Conservation (phyloP, 768 basidiomycete species). For the Boletus rubroflammeus region DNA sequence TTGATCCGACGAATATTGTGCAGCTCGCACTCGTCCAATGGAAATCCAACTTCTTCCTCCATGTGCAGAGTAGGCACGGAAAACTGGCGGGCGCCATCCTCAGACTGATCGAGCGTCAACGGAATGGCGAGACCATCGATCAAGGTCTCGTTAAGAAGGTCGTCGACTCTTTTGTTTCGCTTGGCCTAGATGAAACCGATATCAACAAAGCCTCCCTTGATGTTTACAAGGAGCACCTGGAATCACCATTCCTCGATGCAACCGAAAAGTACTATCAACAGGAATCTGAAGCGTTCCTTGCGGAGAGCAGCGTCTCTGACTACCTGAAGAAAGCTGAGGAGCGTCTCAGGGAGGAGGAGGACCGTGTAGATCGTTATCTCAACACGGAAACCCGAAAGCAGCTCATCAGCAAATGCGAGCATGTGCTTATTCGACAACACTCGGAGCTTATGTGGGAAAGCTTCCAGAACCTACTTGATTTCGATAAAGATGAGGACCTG, state of each 20-base stretch:
- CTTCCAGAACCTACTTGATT: slow-evolving; percentile 87
- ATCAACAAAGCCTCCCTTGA: slow-evolving; percentile 91
- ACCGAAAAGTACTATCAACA: slow-evolving; percentile 90
- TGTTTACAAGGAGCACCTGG: slow-evolving; percentile 89
- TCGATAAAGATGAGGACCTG: slow-evolving; percentile 91
- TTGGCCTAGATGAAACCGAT: slow-evolving; percentile 90
- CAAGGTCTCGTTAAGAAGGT: slow-evolving; percentile 91
- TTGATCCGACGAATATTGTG: not conserved
- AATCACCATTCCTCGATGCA: slow-evolving; percentile 80
- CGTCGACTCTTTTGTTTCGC: slow-evolving; percentile 91
- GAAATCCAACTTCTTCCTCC: slow-evolving; percentile 87
- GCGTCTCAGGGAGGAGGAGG: slow-evolving; percentile 89
- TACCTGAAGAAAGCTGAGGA: slow-evolving; percentile 95
- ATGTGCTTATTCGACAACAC: slow-evolving; percentile 87
- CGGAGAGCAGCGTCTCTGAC: slow-evolving; percentile 85
- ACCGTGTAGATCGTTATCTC: slow-evolving; percentile 90
- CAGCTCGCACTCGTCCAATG: slow-evolving; percentile 95
- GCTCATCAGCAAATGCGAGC: slow-evolving; percentile 81
- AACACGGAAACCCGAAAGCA: slow-evolving; percentile 85
- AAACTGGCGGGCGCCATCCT: slow-evolving; percentile 88
- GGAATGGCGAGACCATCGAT: slow-evolving; percentile 93
- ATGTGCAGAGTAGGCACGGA: slow-evolving; percentile 75
- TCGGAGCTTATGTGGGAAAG: slow-evolving; percentile 85
- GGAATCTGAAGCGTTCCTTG: slow-evolving; percentile 88
- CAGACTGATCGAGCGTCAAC: slow-evolving; percentile 85